Evolutionary conservation across 805 yeast species (phyloP).

Genomic region (Cyberlindnera maritima): DNA sequence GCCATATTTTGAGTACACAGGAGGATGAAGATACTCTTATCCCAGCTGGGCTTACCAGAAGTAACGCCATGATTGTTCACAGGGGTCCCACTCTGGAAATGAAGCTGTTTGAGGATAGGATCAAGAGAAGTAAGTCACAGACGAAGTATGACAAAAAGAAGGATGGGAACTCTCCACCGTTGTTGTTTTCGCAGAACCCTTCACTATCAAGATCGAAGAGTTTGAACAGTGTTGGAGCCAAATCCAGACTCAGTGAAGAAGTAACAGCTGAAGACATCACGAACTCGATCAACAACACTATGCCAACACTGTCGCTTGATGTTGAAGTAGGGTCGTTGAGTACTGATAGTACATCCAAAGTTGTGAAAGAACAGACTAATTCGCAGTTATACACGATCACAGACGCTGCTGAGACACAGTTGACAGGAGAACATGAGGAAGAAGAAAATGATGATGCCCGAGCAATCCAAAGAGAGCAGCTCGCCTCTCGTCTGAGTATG

Average conservation of each 20-base stretch:
- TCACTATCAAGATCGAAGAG: conserved; percentile 5
- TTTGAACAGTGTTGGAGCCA: conserved; percentile 9
- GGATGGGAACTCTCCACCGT: conserved; percentile 4
- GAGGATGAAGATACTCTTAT: background rate
- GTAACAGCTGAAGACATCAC: background rate
- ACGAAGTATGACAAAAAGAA: background rate
- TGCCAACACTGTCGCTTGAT: background rate
- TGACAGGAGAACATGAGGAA: no score
- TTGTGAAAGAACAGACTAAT: no score
- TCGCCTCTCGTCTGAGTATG: background rate
- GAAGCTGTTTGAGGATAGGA: background rate
- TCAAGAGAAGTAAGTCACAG: background rate
- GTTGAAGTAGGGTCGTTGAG: background rate
- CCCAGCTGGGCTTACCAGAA: conserved; percentile 1
- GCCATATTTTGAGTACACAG: conserved; percentile 5
- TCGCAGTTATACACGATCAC: no score
- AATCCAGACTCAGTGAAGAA: background rate
- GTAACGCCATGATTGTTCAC: background rate
- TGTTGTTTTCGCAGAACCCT: conserved; percentile 11
- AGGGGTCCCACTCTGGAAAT: background rate
- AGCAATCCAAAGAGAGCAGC: no score
- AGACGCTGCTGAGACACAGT: background rate
- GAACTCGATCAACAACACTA: background rate
- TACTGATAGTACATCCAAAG: background rate
- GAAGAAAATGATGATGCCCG: no score